Evolutionary conservation across 2,329 filamentous ascomycete genomes (phyloP).

Genomic region (Sarocladiaceae sp.): DNA sequence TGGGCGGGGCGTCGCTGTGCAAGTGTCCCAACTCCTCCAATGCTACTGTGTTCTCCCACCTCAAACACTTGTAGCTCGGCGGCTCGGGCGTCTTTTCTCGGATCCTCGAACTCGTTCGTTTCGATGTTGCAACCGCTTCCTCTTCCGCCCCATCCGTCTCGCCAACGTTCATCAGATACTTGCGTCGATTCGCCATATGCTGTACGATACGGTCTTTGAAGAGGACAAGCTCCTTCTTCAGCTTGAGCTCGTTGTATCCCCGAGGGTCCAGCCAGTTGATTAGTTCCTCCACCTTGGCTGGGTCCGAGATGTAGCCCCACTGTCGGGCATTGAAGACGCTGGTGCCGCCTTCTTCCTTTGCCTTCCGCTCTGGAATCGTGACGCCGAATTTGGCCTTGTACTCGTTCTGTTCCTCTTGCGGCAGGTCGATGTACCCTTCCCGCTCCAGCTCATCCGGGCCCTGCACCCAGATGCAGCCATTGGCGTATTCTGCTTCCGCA

Average conservation of each 20-base stretch:
- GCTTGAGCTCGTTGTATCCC: constrained; percentile 77
- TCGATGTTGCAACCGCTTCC: constrained; percentile 23
- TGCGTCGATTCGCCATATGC: constrained; percentile 74
- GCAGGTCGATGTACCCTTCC: constrained; percentile 76
- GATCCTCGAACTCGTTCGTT: constrained; percentile 40
- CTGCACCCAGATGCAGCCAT: constrained; percentile 93
- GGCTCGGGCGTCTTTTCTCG: constrained; percentile 40
- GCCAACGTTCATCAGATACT: constrained; percentile 50
- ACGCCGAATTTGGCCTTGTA: constrained; percentile 73
- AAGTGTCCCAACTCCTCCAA: constrained; percentile 51
- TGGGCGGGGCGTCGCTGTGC: constrained; percentile 49
- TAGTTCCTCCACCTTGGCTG: constrained; percentile 68
- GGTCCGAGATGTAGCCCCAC: constrained; percentile 88
- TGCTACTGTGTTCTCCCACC: constrained; percentile 52
- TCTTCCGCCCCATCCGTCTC: constrained; percentile 13
- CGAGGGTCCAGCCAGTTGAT: constrained; percentile 84
- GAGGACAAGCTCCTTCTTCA: constrained; percentile 76
- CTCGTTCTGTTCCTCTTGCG: constrained; percentile 62
- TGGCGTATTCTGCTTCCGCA: constrained; percentile 79
- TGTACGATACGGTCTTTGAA: constrained; percentile 70
- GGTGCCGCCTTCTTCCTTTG: constrained; percentile 75
- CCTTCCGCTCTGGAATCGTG: constrained; percentile 80
- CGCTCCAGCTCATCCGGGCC: constrained; percentile 86
- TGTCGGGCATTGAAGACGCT: constrained; percentile 70
- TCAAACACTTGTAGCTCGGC: constrained; percentile 42